Evolutionary conservation across 306 rosid genomes (phyloP).

Genomic region (Sicyos baderoa): DNA sequence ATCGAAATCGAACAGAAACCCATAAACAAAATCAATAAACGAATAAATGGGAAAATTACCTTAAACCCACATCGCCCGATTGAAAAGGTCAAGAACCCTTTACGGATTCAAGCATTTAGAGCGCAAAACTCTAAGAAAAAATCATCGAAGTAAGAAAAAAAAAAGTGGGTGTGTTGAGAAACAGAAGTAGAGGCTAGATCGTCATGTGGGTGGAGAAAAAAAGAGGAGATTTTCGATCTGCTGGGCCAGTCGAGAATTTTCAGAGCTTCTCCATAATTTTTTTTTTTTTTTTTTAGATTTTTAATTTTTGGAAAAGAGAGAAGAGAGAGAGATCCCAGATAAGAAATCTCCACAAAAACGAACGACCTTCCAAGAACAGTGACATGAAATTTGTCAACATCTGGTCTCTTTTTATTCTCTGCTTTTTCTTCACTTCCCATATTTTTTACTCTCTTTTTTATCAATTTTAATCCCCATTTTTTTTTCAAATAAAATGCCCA

Average conservation of each 20-base stretch:
- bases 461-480: slow-evolving; percentile 11
- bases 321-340: slow-evolving; percentile 92
- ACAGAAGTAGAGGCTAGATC: slow-evolving; percentile 72
- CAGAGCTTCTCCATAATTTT: not conserved
- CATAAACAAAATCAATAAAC: slow-evolving; percentile 29
- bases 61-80: slow-evolving; percentile 63
- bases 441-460: not conserved
- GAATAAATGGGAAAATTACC: slow-evolving; percentile 46
- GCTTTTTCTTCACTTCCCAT: slow-evolving; percentile 61
- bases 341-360: slow-evolving; percentile 91
- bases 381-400: slow-evolving; percentile 99
- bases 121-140: slow-evolving; percentile 24
- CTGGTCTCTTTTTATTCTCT: slow-evolving; percentile 99
- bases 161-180: slow-evolving; percentile 37
- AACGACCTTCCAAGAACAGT: slow-evolving; percentile 98
- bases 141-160: slow-evolving; percentile 19
- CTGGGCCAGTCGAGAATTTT: slow-evolving; percentile 62
- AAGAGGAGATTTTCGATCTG: slow-evolving; percentile 77
- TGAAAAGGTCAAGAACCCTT: slow-evolving; percentile 38
- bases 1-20: slow-evolving; percentile 18
- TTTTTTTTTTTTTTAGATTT: not conserved
- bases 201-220: slow-evolving; percentile 49
- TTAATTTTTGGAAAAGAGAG: slow-evolving; percentile 15
- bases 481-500: slow-evolving; percentile 27
- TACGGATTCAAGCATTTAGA: slow-evolving; percentile 44